Evolutionary conservation across 345 rosid genomes (phyloP).

Genomic region (Syzygium aqueum): DNA sequence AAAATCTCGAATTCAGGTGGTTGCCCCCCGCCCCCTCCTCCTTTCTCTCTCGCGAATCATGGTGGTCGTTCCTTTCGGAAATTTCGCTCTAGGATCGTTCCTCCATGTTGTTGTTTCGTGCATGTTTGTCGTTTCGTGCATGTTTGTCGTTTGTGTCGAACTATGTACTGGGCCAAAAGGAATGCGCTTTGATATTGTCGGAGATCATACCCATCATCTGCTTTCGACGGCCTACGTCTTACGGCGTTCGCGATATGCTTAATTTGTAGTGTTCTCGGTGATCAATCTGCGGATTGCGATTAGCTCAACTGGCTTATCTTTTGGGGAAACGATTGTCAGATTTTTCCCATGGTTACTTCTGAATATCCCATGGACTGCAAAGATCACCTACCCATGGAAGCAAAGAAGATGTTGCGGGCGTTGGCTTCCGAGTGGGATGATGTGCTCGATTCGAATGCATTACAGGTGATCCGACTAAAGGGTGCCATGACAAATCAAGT

Average conservation of each 20-base stretch:
- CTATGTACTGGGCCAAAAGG: not conserved
- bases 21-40: not conserved
- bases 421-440: slow-evolving; percentile 76
- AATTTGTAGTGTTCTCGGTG: not conserved
- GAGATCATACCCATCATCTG: not conserved
- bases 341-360: slow-evolving; percentile 15
- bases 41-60: not conserved
- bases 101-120: not conserved
- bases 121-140: not conserved
- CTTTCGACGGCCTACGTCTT: not conserved
- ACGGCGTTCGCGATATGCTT: not conserved
- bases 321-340: not conserved
- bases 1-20: not conserved
- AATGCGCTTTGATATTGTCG: not conserved
- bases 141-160: not conserved
- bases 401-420: slow-evolving; percentile 43
- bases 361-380: slow-evolving; percentile 2
- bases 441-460: slow-evolving; percentile 46
- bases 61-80: not conserved
- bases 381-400: slow-evolving; percentile 37
- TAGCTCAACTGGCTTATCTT: not conserved
- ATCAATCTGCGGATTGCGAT: not conserved
- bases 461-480: slow-evolving; percentile 57
- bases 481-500: slow-evolving; percentile 97
- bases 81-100: not conserved